Percentiles rank a stretch among this genome's conserved stretches.
Conservation (phyloP, 1,284 basidiomycete genomes). For the Athelia sp. region DNA sequence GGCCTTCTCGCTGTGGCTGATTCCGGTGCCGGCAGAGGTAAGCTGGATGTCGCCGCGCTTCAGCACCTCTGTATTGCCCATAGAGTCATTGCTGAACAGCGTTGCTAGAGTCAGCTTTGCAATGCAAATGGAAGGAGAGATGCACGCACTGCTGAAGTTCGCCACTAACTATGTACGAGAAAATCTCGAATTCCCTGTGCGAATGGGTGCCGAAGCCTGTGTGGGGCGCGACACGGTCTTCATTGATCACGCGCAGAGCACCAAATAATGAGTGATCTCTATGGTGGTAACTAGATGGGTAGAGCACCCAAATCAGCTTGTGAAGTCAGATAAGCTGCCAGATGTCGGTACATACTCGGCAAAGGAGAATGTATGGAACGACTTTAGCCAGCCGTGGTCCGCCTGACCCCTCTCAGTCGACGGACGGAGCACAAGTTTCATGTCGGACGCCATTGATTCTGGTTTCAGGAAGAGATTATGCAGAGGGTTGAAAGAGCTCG, state of each 20-base stretch:
- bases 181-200: constrained; percentile 89
- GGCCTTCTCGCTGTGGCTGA: constrained; percentile 77
- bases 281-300: constrained; percentile 54
- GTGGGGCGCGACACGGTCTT: constrained; percentile 76
- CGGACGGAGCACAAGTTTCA: constrained; percentile 51
- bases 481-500: not conserved
- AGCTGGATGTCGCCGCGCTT: constrained; percentile 87
- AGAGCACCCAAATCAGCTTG: too few species aligned
- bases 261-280: constrained; percentile 51
- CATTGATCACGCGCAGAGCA: constrained; percentile 77
- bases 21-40: constrained; percentile 88
- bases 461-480: not conserved
- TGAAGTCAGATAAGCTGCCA: not conserved
- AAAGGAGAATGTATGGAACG: constrained; percentile 86
- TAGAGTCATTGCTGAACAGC: constrained; percentile 67
- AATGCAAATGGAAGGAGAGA: constrained; percentile 10
- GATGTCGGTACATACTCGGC: constrained; percentile 46
- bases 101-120: constrained; percentile 5
- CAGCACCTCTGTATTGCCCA: constrained; percentile 87
- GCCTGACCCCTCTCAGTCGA: constrained; percentile 73
- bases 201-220: constrained; percentile 86
- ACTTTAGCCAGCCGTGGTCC: constrained; percentile 89
- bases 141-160: constrained; percentile 68
- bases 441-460: constrained; percentile 6
- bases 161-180: constrained; percentile 80